Evolutionary conservation across 257 asterid species (phyloP), one percentile per base, ranked within the genome.

Genomic region (Haberlea rhodopensis): DNA sequence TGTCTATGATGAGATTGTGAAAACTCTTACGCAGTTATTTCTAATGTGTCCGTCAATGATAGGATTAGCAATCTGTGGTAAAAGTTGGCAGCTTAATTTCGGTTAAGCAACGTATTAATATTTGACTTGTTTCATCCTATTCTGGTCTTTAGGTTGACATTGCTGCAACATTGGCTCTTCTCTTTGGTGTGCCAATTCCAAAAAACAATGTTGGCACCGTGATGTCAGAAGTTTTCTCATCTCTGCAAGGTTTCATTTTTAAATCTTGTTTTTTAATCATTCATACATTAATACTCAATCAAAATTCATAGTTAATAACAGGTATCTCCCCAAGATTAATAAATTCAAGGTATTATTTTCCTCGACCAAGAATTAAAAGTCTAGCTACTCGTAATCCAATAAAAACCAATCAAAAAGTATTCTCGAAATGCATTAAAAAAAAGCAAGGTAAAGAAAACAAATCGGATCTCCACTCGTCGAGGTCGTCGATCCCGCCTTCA

Each of bases 151-250:
- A 91, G 96, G 96, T 88, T 70, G 96, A 91, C 71, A 69, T 91
- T 45, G 92, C 92, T 68, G 66, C 89, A 68, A 88, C 98, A 22
- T 67, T 91, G 75, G 88, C 98, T 53, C 92, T 91, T 77, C 95
- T 88, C 57, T 91, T 86, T 69, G 96, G 95, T 45, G 88, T 91
- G 73, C 95, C 98, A 8, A 91, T 91, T 73, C 96, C 96, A 2
- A 85, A 75, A 74, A 89, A 91, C 82, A 91, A 78, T 79, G 85
- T 86, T 45, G 98, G 98, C 78, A 69, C 83, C 63, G 77, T 85
- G 75, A 79, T 91, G 82, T 37, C 75, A 57, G 92, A 82, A 68
- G 82, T 78, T 53, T 88, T 85, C 74, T 37, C 77, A 68, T 79
- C 87, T 67, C 78, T 85, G 27, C 65, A 81, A 86, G 98, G 95